These are phyloP conservation scores for Nissolia schottii DNA, from an alignment of 306 rosid species.

Conservation along the genomic window DNA sequence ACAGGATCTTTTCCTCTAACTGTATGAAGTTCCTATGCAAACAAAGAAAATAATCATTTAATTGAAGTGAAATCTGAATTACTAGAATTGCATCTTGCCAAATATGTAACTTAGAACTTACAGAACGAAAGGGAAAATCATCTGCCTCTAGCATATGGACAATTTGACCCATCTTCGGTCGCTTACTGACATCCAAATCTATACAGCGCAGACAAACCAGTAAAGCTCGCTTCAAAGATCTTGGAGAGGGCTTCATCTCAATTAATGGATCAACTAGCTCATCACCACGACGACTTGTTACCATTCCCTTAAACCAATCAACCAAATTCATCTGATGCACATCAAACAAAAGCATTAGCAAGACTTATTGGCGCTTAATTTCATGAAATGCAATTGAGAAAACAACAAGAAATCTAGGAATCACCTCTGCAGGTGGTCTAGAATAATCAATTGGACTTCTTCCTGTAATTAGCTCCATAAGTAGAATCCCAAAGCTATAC, in stretches of 20 bases:
- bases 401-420: conserved; percentile 11
- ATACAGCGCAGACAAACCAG: conserved; percentile 91
- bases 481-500: conserved; percentile 87
- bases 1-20: conserved; percentile 45
- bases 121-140: conserved; percentile 86
- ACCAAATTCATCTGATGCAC: conserved; percentile 87
- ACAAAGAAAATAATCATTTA: conserved; percentile 3
- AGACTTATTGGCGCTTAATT: not conserved
- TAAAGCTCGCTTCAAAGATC: conserved; percentile 79
- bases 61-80: not conserved
- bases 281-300: conserved; percentile 76
- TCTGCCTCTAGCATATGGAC: conserved; percentile 98
- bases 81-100: not conserved
- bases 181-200: conserved; percentile 77
- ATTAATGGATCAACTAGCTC: conserved; percentile 82
- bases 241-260: conserved; percentile 70
- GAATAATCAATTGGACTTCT: conserved; percentile 95
- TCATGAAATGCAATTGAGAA: conserved; percentile 14
- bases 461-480: conserved; percentile 97
- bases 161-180: conserved; percentile 99
- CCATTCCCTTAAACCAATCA: conserved; percentile 98
- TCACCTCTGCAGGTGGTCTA: conserved; percentile 91
- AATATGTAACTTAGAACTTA: conserved; percentile 30
- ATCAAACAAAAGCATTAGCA: conserved; percentile 12
- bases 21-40: conserved; percentile 59